Evolutionary conservation across 83 land plant genomes (phyloP), one percentile per base, ranked within the genome.

Genomic region (Thuja plicata): DNA sequence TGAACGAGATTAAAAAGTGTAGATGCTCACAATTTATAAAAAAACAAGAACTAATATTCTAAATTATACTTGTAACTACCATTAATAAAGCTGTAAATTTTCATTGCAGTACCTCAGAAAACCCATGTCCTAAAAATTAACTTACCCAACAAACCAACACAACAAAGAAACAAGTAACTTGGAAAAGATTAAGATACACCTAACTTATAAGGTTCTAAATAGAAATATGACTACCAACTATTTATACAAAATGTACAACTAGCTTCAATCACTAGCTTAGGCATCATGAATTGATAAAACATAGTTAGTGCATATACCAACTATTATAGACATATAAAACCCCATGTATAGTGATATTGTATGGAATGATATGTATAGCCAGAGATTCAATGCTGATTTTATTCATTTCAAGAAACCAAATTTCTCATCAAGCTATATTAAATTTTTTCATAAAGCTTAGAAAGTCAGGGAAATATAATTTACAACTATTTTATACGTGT

Each of bases 1-100:
- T n/a, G n/a, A n/a, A n/a, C n/a, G n/a, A 95, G 97, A 93, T 98
- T 98, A 48, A 97, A 88, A 71, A 98, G 96, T 79, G 99, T 98
- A 55, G 99, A 99, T 55, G 97, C 96, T 50, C 99, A 93, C 32
- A n/a, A n/a, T n/a, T 95, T 94, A 98, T 98, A 89, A 90, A 92
- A 88, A 50, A 76, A n/a, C 6, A 35, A 77, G 3, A 85, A 46
- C 5, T 66, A 5, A 40, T 35, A 46, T 38, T 87, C n/a, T n/a
- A 89, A 24, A 45, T 50, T 37, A 1, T 32, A 57, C 6, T 32
- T 30, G 10, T 70, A 73, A 32, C 54, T 73, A 8, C 34, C 27
- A 87, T 70, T n/a, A 71, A n/a, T n/a, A n/a, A n/a, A n/a, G n/a
- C n/a, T n/a, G n/a, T n/a, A n/a, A n/a, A n/a, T n/a, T n/a, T n/a